Evolutionary conservation across 768 basidiomycete genomes (phyloP).

Genomic region (Boletus huronensis): DNA sequence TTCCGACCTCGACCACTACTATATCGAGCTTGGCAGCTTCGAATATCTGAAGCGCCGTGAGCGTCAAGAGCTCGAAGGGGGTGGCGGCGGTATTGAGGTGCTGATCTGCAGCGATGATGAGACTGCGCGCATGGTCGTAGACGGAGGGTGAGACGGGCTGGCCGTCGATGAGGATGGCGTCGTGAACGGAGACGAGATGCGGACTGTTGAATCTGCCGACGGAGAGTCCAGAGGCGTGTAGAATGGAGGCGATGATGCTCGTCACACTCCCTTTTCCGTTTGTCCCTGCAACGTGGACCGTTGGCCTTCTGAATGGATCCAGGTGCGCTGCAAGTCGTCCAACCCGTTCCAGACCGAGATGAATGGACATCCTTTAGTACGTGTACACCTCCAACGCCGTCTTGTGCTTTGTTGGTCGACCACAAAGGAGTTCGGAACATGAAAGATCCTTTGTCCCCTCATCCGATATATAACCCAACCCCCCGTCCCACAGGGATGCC

Average conservation of each 20-base stretch:
- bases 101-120: conserved; percentile 49
- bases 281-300: conserved; percentile 89
- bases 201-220: conserved; percentile 91
- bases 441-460: background rate
- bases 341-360: conserved; percentile 63
- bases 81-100: conserved; percentile 48
- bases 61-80: conserved; percentile 82
- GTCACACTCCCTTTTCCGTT: conserved; percentile 98
- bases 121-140: conserved; percentile 46
- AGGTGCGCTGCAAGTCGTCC: conserved; percentile 49
- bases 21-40: conserved; percentile 69
- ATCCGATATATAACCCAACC: background rate
- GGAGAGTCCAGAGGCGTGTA: conserved; percentile 50
- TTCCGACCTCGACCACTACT: conserved; percentile 87
- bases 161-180: conserved; percentile 71
- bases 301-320: conserved; percentile 68
- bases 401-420: background rate
- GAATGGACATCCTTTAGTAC: conserved; percentile 52
- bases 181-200: conserved; percentile 74
- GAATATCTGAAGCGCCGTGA: conserved; percentile 76
- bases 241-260: conserved; percentile 73
- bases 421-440: background rate
- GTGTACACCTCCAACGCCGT: background rate
- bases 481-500: background rate
- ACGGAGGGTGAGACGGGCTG: conserved; percentile 42